Conservation (phyloP, 2,329 filamentous ascomycete genomes). For the Aspergillus clavatus region DNA sequence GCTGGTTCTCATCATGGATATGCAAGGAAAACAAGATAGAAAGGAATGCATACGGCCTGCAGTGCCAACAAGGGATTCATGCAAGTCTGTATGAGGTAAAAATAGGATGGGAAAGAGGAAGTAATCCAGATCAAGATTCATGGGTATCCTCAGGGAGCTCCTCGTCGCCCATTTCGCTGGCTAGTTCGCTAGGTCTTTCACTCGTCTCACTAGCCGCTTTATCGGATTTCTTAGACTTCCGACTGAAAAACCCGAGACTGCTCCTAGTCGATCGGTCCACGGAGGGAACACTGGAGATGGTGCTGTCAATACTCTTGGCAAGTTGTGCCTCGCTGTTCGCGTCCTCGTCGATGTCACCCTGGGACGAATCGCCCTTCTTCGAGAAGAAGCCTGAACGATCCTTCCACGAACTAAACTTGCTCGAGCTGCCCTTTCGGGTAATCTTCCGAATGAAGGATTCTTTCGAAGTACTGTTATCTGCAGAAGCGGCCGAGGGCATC, state of each 20-base stretch:
- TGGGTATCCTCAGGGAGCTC: constrained; percentile 33
- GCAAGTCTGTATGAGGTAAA: not conserved
- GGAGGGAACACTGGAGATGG: constrained; percentile 37
- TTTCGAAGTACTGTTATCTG: constrained; percentile 39
- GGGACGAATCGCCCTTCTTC: constrained; percentile 41
- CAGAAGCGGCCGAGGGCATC: constrained; percentile 39
- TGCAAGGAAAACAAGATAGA: not conserved
- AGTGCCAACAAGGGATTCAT: not conserved
- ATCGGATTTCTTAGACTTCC: constrained; percentile 43
- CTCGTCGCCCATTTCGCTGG: constrained; percentile 43
- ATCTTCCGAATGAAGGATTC: constrained; percentile 51
- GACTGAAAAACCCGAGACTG: constrained; percentile 45
- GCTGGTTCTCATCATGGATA: not conserved
- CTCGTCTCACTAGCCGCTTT: constrained; percentile 41
- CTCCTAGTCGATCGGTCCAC: constrained; percentile 41
- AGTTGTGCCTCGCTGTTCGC: constrained; percentile 36
- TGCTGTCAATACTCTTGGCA: constrained; percentile 42
- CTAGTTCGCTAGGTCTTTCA: constrained; percentile 40
- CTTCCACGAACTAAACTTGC: constrained; percentile 51
- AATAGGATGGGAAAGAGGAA: not conserved
- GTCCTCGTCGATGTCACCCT: constrained; percentile 45
- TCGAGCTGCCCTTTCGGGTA: constrained; percentile 47
- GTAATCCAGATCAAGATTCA: constrained; percentile 8
- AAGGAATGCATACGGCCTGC: not conserved
- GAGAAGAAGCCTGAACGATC: constrained; percentile 45